These are phyloP conservation scores for Canavalia ensiformis DNA, from an alignment of 306 rosid genomes.

Conservation along the genomic window DNA sequence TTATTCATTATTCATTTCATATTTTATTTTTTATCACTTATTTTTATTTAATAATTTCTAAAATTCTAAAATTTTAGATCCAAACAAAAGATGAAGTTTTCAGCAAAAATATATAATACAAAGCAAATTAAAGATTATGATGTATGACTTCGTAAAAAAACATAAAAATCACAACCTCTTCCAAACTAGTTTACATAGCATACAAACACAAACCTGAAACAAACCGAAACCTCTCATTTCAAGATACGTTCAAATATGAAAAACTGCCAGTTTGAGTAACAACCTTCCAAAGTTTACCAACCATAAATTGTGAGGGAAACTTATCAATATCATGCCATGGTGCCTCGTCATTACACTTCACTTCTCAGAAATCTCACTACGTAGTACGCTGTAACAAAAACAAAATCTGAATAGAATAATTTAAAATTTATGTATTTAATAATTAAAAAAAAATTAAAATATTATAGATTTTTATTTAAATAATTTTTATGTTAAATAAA, in stretches of 20 bases:
- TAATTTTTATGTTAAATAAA: no score
- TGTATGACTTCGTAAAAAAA: not conserved
- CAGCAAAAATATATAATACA: conserved; percentile 11
- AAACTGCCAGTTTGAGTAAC: not conserved
- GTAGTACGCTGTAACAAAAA: conserved; percentile 17
- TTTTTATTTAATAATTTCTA: no score
- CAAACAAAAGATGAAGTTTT: not conserved
- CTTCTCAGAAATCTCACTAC: not conserved
- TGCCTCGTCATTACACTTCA: conserved; percentile 25
- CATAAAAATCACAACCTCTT: not conserved
- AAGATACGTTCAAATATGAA: not conserved
- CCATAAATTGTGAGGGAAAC: conserved; percentile 4
- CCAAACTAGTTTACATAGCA: not conserved
- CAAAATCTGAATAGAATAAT: no score
- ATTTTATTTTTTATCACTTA: no score
- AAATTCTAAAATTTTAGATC: no score
- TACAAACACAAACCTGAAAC: conserved; percentile 24
- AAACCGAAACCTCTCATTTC: not conserved
- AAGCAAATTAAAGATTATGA: not conserved
- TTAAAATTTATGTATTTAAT: no score
- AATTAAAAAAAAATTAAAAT: no score
- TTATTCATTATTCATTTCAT: no score
- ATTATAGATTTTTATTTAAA: no score
- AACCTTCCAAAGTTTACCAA: not conserved
- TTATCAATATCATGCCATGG: not conserved